A percentile compares a stretch with the other conserved stretches of the same genome.
Conservation (phyloP, 768 basidiomycete species). For the Royoungia palumana region DNA sequence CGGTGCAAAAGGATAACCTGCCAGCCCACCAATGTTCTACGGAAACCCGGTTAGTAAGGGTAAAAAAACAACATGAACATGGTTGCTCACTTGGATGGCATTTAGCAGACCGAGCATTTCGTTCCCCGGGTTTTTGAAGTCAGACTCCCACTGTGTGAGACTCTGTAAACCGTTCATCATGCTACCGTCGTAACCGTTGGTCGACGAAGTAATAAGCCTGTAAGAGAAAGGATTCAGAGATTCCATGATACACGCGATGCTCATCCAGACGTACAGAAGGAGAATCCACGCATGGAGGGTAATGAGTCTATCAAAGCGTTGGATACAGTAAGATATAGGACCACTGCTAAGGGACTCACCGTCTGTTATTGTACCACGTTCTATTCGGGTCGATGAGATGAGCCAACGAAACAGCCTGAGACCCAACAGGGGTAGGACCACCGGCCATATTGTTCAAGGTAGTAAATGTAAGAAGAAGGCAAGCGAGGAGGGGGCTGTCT, state of each 20-base stretch:
- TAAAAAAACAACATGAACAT: neutral
- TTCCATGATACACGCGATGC: neutral
- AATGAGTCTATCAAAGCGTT: constrained; percentile 44
- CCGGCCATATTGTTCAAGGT: constrained; percentile 46
- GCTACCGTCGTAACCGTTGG: constrained; percentile 73
- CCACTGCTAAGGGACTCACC: constrained; percentile 38
- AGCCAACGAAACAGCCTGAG: constrained; percentile 36
- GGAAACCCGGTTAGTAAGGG: neutral
- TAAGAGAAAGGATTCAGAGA: constrained; percentile 1
- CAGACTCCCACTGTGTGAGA: constrained; percentile 56
- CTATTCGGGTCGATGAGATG: constrained; percentile 62
- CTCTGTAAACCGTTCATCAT: constrained; percentile 82
- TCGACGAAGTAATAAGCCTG: constrained; percentile 72
- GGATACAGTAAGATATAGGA: neutral
- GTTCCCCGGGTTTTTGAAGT: constrained; percentile 57
- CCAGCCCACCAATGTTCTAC: constrained; percentile 68
- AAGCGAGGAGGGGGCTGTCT: constrained; percentile 27
- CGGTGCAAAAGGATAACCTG: constrained; percentile 67
- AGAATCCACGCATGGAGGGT: constrained; percentile 66
- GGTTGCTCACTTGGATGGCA: constrained; percentile 58
- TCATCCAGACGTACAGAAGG: constrained; percentile 45
- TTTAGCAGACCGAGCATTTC: constrained; percentile 65
- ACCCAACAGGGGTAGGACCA: constrained; percentile 37
- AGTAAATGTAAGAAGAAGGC: neutral
- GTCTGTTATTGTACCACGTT: constrained; percentile 76